Percentiles rank a stretch among this genome's conserved stretches.
Evolutionary conservation across 371 early-diverging fungal genomes (phyloP).

Genomic region (Amoeboradix gromovi): DNA sequence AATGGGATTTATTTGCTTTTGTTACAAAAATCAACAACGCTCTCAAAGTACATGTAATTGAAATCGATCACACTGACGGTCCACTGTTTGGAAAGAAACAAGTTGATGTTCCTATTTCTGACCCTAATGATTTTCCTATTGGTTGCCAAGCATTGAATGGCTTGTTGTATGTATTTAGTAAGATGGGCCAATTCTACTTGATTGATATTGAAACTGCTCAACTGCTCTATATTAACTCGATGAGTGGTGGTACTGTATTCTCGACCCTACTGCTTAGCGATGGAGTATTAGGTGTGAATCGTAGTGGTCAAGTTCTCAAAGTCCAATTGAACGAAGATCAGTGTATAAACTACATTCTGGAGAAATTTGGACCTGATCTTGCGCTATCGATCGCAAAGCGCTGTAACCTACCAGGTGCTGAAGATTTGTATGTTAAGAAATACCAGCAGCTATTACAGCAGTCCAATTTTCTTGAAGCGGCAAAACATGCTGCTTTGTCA

Average conservation of each 20-base stretch:
- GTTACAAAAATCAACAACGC: conserved; percentile 46
- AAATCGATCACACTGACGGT: conserved; percentile 74
- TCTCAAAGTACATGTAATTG: conserved; percentile 76
- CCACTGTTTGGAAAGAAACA: conserved; percentile 63
- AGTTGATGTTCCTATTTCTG: conserved; percentile 77
- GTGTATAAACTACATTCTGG: conserved; percentile 61
- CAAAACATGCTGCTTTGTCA: conserved; percentile 77
- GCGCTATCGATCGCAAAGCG: conserved; percentile 65
- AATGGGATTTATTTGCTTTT: conserved; percentile 72
- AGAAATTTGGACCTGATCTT: conserved; percentile 52
- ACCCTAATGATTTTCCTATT: conserved; percentile 75
- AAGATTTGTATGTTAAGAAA: conserved; percentile 52
- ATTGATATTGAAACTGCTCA: conserved; percentile 75
- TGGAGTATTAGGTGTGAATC: conserved; percentile 78
- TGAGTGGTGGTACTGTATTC: conserved; percentile 83
- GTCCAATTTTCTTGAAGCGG: conserved; percentile 58
- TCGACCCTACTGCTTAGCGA: conserved; percentile 89
- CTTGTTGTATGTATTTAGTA: conserved; percentile 73
- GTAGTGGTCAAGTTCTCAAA: conserved; percentile 81
- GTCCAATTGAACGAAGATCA: conserved; percentile 61
- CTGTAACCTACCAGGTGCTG: conserved; percentile 74
- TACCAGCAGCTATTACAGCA: conserved; percentile 52
- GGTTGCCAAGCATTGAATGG: conserved; percentile 73
- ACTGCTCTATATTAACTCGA: conserved; percentile 81
- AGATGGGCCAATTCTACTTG: conserved; percentile 83